Evolutionary conservation across 2,329 filamentous ascomycete genomes (phyloP), one percentile per base, ranked within the genome.

Genomic region (Fusarium stilboides): DNA sequence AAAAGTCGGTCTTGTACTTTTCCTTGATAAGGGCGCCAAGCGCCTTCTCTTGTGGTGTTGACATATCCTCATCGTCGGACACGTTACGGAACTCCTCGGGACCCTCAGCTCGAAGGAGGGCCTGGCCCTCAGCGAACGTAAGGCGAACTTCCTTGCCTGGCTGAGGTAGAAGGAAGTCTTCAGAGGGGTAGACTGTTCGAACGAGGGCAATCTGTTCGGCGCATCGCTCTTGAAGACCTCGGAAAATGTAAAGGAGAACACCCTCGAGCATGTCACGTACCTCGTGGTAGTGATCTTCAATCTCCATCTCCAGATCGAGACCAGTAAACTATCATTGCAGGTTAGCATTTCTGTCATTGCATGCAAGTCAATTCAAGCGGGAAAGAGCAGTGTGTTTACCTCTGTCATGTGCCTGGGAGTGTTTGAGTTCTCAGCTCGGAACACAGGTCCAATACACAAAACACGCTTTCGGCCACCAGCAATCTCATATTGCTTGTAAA

Each of bases 1-100:
- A 98, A 84, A 98, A 98, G 83, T 99, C 96, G 63, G 94, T 96
- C 78, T 92, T 88, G 86, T 92, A 97, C 83, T 97, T 98, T 74
- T 93, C 87, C 59, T 93, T 91, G 71, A 98, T 89, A 47, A 98
- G 86, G 26, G 89, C 90, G 60, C 96, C 96, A 10, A 98, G 90
- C n/a, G 91, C 92, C 82, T 94, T 94, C 80, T 96, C 93, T 77
- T 95, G 91, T 1, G 92, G 90, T 1, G 92, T 96, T 76, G 83
- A 88, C 84, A 95, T 90, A 75, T 96, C 93, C 77, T 95, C 92
- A 66, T 92, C 89, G 77, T 95, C 92, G 36, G 82, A 83, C 34
- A 94, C 89, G 73, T 94, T 88, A 70, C 80, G 80, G 79, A 82
- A 90, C 75, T 93, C 91, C 57, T 83, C 81, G 4, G 88, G 88